These are phyloP conservation scores for Globisporangium ultimum DNA, from an alignment of 352 stramenopile species.

Conservation along the genomic window DNA sequence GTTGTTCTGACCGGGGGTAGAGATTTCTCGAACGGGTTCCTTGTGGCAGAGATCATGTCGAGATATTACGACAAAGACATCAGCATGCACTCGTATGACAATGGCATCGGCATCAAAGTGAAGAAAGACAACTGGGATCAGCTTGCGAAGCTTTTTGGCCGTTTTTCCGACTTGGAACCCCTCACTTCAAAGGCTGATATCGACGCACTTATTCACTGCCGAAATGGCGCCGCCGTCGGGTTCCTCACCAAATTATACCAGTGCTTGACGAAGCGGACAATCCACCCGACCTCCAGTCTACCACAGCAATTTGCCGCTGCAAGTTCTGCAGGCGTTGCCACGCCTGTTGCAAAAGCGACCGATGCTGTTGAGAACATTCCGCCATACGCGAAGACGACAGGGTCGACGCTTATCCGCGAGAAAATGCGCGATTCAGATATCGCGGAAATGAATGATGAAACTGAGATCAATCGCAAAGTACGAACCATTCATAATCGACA, in stretches of 20 bases:
- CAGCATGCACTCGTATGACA: slow-evolving; percentile 92
- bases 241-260: slow-evolving; percentile 90
- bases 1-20: slow-evolving; percentile 18
- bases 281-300: slow-evolving; percentile 47
- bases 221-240: slow-evolving; percentile 79
- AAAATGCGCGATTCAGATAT: slow-evolving; percentile 78
- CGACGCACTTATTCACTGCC: slow-evolving; percentile 87
- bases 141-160: slow-evolving; percentile 74
- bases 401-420: slow-evolving; percentile 78
- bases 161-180: slow-evolving; percentile 66
- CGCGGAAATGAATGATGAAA: slow-evolving; percentile 68
- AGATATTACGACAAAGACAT: slow-evolving; percentile 92
- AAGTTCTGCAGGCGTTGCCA: slow-evolving; percentile 9
- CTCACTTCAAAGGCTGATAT: slow-evolving; percentile 52
- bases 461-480: slow-evolving; percentile 59
- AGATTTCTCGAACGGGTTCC: slow-evolving; percentile 89
- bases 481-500: slow-evolving; percentile 62
- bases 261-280: slow-evolving; percentile 85
- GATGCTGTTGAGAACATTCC: slow-evolving; percentile 45
- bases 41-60: slow-evolving; percentile 90
- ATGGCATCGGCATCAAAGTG: slow-evolving; percentile 86
- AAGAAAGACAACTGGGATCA: slow-evolving; percentile 93
- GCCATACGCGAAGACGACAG: slow-evolving; percentile 84
- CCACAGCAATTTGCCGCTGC: slow-evolving; percentile 12
- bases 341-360: slow-evolving; percentile 23